These are phyloP conservation scores for Kurtzmaniella cleridarum DNA, from an alignment of 805 yeast species.

Conservation along the genomic window DNA sequence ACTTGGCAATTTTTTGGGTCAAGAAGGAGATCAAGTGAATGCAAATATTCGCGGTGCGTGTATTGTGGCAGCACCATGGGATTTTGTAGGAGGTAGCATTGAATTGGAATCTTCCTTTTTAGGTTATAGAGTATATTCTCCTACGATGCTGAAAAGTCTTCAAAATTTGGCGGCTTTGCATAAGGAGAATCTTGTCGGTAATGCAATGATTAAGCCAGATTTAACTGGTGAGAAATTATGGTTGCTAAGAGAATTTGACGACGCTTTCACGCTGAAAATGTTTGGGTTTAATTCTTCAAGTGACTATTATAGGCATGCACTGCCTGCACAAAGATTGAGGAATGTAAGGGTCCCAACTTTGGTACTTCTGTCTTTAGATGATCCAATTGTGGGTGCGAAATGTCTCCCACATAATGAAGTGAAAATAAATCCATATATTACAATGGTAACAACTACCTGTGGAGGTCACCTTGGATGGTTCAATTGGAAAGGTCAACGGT, in stretches of 20 bases:
- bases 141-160: constrained; percentile 37
- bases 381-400: constrained; percentile 55
- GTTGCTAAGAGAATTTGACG: constrained; percentile 48
- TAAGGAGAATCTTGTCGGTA: constrained; percentile 21
- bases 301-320: constrained; percentile 62
- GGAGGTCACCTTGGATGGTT: constrained; percentile 72
- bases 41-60: constrained; percentile 53
- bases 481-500: constrained; percentile 23
- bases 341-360: constrained; percentile 58
- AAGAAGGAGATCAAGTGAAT: constrained; percentile 46
- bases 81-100: constrained; percentile 49
- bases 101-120: constrained; percentile 38
- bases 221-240: constrained; percentile 30
- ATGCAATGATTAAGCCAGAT: constrained; percentile 21
- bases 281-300: constrained; percentile 59
- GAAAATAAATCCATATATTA: constrained; percentile 50
- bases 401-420: constrained; percentile 49
- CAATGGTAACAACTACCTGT: constrained; percentile 51
- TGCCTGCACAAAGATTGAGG: constrained; percentile 52
- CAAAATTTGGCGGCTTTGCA: constrained; percentile 27
- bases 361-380: constrained; percentile 59
- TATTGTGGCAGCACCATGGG: constrained; percentile 69
- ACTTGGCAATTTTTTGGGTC: constrained; percentile 63
- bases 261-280: constrained; percentile 51
- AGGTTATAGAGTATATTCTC: constrained; percentile 37